Percentiles rank a stretch among this genome's conserved stretches.
These are phyloP conservation scores for Aplosporella prunicola DNA, from an alignment of 2,329 filamentous ascomycete genomes.

Conservation along the genomic window DNA sequence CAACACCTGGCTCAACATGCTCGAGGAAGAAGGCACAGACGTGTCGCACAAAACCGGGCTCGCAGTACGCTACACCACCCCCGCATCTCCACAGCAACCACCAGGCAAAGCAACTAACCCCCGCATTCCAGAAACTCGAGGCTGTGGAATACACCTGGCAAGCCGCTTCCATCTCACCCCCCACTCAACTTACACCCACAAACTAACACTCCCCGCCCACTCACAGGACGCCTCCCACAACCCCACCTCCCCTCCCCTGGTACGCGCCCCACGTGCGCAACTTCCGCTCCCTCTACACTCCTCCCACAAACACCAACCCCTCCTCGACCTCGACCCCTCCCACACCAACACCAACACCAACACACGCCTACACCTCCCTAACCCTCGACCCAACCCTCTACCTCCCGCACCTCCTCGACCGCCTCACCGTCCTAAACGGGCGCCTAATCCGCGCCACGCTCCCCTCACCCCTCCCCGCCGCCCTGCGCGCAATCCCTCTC, in stretches of 20 bases:
- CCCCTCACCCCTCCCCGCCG: conserved; percentile 21
- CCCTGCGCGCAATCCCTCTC: conserved; percentile 15
- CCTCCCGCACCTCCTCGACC: conserved; percentile 26
- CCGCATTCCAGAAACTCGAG: conserved; percentile 10
- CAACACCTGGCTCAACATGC: conserved; percentile 28
- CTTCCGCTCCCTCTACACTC: conserved; percentile 20
- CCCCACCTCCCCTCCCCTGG: conserved; percentile 25
- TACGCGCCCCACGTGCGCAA: conserved; percentile 28
- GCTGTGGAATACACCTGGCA: conserved; percentile 9
- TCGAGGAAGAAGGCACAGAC: conserved; percentile 18
- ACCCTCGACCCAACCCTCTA: conserved; percentile 31
- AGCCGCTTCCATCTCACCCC: background rate
- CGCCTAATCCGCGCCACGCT: conserved; percentile 21
- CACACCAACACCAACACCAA: no score
- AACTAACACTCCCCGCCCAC: background rate
- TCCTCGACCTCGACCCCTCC: conserved; percentile 15
- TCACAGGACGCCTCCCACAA: no score
- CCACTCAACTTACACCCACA: background rate
- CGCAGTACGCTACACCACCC: conserved; percentile 10
- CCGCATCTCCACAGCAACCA: no score
- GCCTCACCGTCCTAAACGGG: conserved; percentile 19
- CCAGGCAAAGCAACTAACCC: no score
- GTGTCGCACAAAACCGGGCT: conserved; percentile 18
- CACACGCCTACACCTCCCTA: conserved; percentile 26
- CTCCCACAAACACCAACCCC: no score